Conservation (phyloP, 768 basidiomycete species). For the Pholiota conissans region DNA sequence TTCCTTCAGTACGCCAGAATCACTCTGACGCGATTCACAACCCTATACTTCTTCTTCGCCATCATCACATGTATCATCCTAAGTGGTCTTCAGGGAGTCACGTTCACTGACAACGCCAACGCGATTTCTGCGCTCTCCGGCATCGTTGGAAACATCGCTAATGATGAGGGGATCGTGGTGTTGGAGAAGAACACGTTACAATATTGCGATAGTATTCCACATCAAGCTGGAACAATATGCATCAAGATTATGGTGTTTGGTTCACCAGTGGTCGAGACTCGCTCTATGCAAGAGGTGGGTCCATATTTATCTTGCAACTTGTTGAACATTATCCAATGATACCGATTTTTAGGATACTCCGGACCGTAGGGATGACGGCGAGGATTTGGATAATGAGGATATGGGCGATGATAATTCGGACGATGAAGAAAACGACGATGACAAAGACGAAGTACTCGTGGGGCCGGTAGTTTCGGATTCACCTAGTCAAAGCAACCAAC, state of each 20-base stretch:
- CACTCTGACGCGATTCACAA: constrained; percentile 49
- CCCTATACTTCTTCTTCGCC: constrained; percentile 47
- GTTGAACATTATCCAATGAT: too few relatives aligned
- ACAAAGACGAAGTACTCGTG: neutral
- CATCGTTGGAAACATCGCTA: constrained; percentile 26
- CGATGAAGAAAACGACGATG: neutral
- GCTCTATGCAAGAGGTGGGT: neutral
- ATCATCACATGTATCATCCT: constrained; percentile 41
- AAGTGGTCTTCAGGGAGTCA: constrained; percentile 37
- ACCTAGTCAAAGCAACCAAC: neutral
- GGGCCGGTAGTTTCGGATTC: neutral
- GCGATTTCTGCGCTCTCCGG: constrained; percentile 32
- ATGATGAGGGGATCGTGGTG: constrained; percentile 24
- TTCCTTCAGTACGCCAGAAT: constrained; percentile 42
- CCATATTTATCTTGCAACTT: neutral
- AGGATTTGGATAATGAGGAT: neutral
- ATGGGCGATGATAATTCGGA: neutral
- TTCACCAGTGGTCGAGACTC: neutral
- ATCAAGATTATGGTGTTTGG: constrained; percentile 14
- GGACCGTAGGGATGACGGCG: constrained; percentile 5
- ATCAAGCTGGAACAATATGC: constrained; percentile 26
- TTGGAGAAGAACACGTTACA: constrained; percentile 24
- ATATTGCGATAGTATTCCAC: constrained; percentile 42
- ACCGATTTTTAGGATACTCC: neutral
- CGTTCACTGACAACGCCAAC: constrained; percentile 35